phyloP scores from a whole-genome alignment of 805 yeast genomes.

The Starmera quercuum region DNA sequence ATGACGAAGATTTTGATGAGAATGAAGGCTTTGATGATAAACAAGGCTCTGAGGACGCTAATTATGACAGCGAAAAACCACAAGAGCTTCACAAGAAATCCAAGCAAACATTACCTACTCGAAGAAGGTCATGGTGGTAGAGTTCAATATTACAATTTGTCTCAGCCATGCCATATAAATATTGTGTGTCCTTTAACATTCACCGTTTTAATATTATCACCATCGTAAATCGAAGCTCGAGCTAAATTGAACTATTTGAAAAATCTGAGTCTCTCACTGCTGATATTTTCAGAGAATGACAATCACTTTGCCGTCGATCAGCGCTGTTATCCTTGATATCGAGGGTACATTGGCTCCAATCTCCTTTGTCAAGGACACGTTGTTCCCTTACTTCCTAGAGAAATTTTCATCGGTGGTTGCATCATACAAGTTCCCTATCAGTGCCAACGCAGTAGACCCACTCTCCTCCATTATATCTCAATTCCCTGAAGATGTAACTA shows the following conservation, averaged over 20 bases:
- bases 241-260: too few species aligned
- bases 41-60: background rate
- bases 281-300: too few species aligned
- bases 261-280: too few species aligned
- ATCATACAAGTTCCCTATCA: constrained; percentile 18
- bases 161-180: too few species aligned
- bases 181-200: too few species aligned
- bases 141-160: too few species aligned
- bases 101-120: background rate
- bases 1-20: background rate
- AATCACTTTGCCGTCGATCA: constrained; percentile 5
- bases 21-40: background rate
- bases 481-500: constrained; percentile 14
- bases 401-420: constrained; percentile 36
- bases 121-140: background rate
- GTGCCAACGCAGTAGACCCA: constrained; percentile 18
- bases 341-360: constrained; percentile 95
- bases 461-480: constrained; percentile 9
- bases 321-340: constrained; percentile 54
- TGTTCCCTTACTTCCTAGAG: constrained; percentile 68
- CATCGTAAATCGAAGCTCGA: too few species aligned
- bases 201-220: too few species aligned
- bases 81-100: background rate
- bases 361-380: constrained; percentile 70
- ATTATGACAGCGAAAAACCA: background rate